Base-by-base conservation (phyloP, 768 basidiomycete genomes). In the Phylloporus arenicola region DNA sequence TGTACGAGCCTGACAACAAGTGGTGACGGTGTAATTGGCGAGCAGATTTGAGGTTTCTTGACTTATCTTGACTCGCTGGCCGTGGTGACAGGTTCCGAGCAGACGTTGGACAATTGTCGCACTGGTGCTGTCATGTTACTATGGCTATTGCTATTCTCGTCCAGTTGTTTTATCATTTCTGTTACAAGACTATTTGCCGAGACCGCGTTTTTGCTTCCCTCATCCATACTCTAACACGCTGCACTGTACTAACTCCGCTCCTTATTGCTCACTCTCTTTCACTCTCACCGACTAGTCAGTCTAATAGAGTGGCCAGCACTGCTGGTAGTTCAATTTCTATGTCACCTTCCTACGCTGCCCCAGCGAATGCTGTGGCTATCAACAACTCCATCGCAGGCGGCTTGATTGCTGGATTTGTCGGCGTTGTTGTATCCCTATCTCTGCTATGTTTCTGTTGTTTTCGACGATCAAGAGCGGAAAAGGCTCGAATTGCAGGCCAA, bases 341-440 rank as follows among this genome's bases (percentile, higher is more conserved):
- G 57, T 58, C 50, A 5, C 20, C 50, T 20, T 19, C 35, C 11
- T 16, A 22, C 6, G 12, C 43, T 19, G 37, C 50, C 22, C 38
- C 34, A 29, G n/a, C 14, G 7, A 24, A 24, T 14, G 14, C 43
- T 49, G 41, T 11, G 17, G 24, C 50, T 7, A 55, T 52, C 40
- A 64, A 74, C 6, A 61, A 72, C 19, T 71, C 75, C 56, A 75
- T 83, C 43, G 77, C 67, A 47, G 83, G 79, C 6, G 74, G 84
- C 57, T 67, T 72, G 4, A 42, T 55, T 11, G 60, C 39, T 0
- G 57, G 50, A 12, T 30, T 50, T 20, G 8, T 63, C 31, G 17
- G 37, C n/a, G 0, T 51, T 19, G 16, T 50, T 40, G 70, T 25
- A 63, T 78, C 37, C 48, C 72, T 20, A 45, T 77, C 25, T 24